These are phyloP conservation scores for Wallacemonas sp. DNA, from an alignment of 208 protist genomes.

Conservation along the genomic window DNA sequence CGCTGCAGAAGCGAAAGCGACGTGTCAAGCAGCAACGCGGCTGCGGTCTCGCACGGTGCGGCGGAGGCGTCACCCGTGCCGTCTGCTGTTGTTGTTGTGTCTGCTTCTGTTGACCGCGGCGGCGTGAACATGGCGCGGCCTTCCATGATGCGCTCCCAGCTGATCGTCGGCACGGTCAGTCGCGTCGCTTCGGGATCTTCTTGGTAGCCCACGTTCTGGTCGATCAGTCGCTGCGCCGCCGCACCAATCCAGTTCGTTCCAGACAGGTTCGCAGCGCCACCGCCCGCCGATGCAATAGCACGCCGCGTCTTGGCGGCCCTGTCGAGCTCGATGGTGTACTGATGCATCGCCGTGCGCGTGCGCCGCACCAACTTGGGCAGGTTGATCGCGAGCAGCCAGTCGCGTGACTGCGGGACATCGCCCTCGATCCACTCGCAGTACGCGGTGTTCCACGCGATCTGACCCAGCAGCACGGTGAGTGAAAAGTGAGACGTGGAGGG, in stretches of 20 bases:
- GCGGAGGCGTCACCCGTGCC: too few relatives aligned
- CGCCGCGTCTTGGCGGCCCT: not conserved
- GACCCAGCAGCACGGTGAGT: conserved; percentile 35
- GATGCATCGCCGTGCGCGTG: conserved; percentile 11
- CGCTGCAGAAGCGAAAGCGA: conserved; percentile 1
- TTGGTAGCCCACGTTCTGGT: too few relatives aligned
- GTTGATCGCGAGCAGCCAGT: conserved; percentile 53
- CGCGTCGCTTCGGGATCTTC: not conserved
- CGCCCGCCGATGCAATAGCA: not conserved
- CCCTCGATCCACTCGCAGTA: conserved; percentile 62
- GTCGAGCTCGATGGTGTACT: not conserved
- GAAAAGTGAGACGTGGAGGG: conserved; percentile 19
- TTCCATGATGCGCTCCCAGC: conserved; percentile 1
- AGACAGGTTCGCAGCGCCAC: too few relatives aligned
- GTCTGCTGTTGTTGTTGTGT: not conserved
- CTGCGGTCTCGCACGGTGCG: not conserved
- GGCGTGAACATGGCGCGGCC: not conserved
- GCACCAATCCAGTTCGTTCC: too few relatives aligned
- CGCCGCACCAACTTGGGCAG: conserved; percentile 30
- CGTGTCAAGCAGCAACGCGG: conserved; percentile 1
- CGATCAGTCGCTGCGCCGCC: too few relatives aligned
- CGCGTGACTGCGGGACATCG: conserved; percentile 48
- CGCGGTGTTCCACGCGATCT: conserved; percentile 57
- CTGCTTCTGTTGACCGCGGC: not conserved
- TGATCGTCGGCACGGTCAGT: conserved; percentile 1